Conservation (phyloP, 1,284 basidiomycete species). For the Meira nashicola region DNA sequence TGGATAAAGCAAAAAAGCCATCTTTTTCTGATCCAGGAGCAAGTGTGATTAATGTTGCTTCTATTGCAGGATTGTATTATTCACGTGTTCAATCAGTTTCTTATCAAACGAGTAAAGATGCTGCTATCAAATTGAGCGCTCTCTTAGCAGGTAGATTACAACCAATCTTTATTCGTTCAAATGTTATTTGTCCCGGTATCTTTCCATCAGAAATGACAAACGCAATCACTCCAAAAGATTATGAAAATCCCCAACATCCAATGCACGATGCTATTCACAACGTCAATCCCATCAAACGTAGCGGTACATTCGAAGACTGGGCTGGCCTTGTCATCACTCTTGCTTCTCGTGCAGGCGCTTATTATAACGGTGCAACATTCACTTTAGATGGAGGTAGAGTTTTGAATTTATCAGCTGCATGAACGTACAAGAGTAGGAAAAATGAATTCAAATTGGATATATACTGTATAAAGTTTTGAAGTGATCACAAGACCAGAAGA, state of each 20-base stretch:
- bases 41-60: conserved; percentile 13
- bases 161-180: conserved; percentile 18
- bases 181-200: conserved; percentile 17
- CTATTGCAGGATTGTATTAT: conserved; percentile 15
- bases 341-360: conserved; percentile 6
- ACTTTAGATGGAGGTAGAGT: neutral
- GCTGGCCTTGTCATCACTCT: neutral
- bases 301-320: conserved; percentile 3
- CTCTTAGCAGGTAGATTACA: conserved; percentile 16
- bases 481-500: no score
- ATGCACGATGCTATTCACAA: neutral
- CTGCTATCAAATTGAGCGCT: conserved; percentile 5
- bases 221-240: neutral
- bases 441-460: no score
- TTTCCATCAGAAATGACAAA: conserved; percentile 22
- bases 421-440: neutral
- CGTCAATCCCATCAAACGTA: neutral
- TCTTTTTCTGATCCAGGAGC: neutral
- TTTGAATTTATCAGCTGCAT: neutral
- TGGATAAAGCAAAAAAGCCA: neutral
- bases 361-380: neutral
- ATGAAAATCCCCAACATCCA: neutral
- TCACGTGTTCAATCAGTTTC: neutral
- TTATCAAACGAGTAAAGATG: conserved; percentile 6
- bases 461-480: no score